A percentile compares a stretch with the other conserved stretches of the same genome.
Conservation (phyloP, 768 basidiomycete species). For the Pulveroboletus frians region DNA sequence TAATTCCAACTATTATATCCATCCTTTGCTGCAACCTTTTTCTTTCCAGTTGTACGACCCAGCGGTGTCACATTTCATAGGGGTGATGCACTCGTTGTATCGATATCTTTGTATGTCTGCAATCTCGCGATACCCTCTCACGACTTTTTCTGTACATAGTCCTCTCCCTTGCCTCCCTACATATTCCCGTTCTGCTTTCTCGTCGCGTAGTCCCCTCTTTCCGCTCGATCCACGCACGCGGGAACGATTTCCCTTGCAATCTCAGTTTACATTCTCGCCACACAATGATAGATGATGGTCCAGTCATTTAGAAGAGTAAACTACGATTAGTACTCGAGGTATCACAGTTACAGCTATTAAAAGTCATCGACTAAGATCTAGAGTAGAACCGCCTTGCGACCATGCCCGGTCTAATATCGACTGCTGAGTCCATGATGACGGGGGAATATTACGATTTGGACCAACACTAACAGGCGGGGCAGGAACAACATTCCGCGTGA, state of each 20-base stretch:
- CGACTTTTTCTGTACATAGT: neutral
- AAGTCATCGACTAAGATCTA: slow-evolving; percentile 37
- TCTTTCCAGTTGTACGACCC: slow-evolving; percentile 4
- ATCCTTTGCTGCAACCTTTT: neutral
- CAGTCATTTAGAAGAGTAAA: neutral
- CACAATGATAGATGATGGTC: slow-evolving; percentile 17
- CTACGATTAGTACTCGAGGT: neutral
- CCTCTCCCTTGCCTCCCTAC: neutral
- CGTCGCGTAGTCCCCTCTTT: slow-evolving; percentile 4
- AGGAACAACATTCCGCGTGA: slow-evolving; percentile 34
- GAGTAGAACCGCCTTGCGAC: slow-evolving; percentile 34
- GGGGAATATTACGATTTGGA: slow-evolving; percentile 36
- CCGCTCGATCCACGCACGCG: too few relatives aligned
- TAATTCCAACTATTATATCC: slow-evolving; percentile 28
- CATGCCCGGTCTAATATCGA: slow-evolving; percentile 41
- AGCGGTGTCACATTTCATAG: slow-evolving; percentile 1
- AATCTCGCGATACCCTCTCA: slow-evolving; percentile 21
- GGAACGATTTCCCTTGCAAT: neutral
- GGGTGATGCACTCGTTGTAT: slow-evolving; percentile 19
- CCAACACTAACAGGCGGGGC: slow-evolving; percentile 32
- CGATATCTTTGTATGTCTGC: slow-evolving; percentile 20
- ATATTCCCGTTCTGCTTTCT: neutral
- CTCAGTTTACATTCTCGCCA: neutral
- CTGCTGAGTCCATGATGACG: slow-evolving; percentile 38
- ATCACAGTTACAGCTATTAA: slow-evolving; percentile 6